Evolutionary conservation across 129 eudicot genomes (phyloP).

Genomic region (Gnaphalium uliginosum): DNA sequence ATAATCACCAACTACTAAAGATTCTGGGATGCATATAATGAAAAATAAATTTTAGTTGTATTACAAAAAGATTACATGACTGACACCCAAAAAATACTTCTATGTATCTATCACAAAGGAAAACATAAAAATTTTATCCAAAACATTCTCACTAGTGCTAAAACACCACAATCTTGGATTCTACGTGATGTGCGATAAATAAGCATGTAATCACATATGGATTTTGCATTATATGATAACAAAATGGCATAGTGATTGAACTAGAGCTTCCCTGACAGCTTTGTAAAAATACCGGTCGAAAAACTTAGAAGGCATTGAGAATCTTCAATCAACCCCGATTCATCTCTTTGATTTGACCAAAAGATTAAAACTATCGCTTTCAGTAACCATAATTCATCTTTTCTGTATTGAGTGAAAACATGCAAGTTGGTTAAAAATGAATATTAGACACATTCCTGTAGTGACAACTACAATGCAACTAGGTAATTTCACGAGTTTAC

Average conservation of each 20-base stretch:
- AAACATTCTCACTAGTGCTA: neutral
- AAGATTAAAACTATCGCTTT: neutral
- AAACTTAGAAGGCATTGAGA: neutral
- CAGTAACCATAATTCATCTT: neutral
- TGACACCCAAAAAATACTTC: neutral
- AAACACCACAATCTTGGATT: neutral
- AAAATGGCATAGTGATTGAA: neutral
- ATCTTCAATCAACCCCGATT: conserved; percentile 1
- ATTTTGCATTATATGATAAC: neutral
- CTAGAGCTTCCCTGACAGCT: conserved; percentile 1
- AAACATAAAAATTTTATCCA: neutral
- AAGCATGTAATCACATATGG: neutral
- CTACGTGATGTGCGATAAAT: neutral
- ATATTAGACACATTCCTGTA: neutral
- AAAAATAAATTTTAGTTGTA: neutral
- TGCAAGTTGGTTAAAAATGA: neutral
- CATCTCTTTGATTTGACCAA: neutral
- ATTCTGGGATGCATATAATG: neutral
- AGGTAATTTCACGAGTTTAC: conserved; percentile 2
- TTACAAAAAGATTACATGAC: neutral
- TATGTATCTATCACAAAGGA: neutral
- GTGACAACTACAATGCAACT: neutral
- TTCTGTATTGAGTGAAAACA: conserved; percentile 14
- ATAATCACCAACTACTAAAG: neutral
- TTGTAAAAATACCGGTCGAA: neutral